Conservation (phyloP, 2,329 filamentous ascomycete species). For the Colletotrichum sp. region DNA sequence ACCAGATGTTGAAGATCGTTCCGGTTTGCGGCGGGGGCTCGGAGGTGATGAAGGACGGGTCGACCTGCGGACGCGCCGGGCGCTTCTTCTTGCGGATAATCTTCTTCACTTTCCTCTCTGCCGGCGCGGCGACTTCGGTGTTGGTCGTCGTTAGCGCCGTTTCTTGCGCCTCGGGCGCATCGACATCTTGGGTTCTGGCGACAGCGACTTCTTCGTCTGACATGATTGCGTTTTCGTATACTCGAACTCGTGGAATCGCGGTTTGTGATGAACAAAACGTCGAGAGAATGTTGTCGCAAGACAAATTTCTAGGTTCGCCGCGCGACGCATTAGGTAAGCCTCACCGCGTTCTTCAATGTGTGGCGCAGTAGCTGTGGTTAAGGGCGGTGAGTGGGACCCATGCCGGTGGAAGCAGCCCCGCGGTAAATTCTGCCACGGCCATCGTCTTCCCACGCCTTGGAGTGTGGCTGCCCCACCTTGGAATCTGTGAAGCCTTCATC, state of each 20-base stretch:
- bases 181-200: neutral
- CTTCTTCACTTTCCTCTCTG: conserved; percentile 78
- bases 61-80: conserved; percentile 89
- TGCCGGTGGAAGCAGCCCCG: conserved; percentile 15
- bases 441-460: conserved; percentile 6
- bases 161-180: conserved; percentile 1
- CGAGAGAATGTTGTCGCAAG: neutral
- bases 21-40: conserved; percentile 92
- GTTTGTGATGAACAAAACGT: neutral
- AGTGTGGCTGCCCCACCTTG: conserved; percentile 17
- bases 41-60: conserved; percentile 80
- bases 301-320: neutral
- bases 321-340: neutral
- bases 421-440: conserved; percentile 18
- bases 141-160: conserved; percentile 36
- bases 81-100: conserved; percentile 90
- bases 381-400: conserved; percentile 6
- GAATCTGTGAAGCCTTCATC: conserved; percentile 17
- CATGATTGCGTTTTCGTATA: neutral
- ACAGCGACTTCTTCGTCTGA: conserved; percentile 7
- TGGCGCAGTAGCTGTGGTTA: neutral
- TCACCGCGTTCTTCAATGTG: conserved; percentile 1
- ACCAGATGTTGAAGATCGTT: conserved; percentile 98
- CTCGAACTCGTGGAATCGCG: neutral
- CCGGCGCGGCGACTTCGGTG: conserved; percentile 51